Conservation (phyloP, 805 yeast species). For the Priceomyces melissophilus region DNA sequence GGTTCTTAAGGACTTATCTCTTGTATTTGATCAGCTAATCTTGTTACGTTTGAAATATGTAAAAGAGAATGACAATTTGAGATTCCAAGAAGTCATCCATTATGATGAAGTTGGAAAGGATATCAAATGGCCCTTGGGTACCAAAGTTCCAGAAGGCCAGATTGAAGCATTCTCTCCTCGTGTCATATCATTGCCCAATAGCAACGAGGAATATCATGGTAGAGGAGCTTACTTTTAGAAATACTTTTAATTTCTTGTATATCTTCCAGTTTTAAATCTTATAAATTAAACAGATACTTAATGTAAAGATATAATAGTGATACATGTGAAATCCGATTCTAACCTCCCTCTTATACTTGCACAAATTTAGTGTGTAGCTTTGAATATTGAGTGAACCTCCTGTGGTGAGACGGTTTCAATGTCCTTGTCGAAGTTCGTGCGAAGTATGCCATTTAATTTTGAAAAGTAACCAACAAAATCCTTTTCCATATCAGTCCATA, state of each 20-base stretch:
- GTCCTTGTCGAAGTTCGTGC: constrained; percentile 50
- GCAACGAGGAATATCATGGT: constrained; percentile 4
- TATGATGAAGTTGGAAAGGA: constrained; percentile 35
- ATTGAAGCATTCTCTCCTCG: constrained; percentile 24
- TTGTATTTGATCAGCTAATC: constrained; percentile 40
- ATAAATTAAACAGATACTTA: not conserved
- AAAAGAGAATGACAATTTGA: constrained; percentile 41
- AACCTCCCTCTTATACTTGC: not conserved
- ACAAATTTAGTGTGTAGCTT: constrained; percentile 10
- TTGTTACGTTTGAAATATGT: constrained; percentile 38
- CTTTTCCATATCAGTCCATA: constrained; percentile 71
- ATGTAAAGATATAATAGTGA: not conserved
- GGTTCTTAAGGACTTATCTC: constrained; percentile 32
- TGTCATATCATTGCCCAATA: not conserved
- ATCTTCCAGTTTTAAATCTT: not conserved
- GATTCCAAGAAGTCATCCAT: constrained; percentile 32
- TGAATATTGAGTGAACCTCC: constrained; percentile 57
- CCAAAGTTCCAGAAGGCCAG: constrained; percentile 30
- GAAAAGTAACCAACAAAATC: constrained; percentile 55
- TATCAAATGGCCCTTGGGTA: constrained; percentile 43
- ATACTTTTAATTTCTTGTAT: not conserved
- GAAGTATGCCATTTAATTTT: constrained; percentile 53
- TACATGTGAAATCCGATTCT: not conserved
- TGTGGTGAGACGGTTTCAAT: constrained; percentile 50
- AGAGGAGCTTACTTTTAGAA: constrained; percentile 9